Base-by-base conservation (phyloP, 2,329 filamentous ascomycete genomes). In the Ceratocystiopsis sp. region DNA sequence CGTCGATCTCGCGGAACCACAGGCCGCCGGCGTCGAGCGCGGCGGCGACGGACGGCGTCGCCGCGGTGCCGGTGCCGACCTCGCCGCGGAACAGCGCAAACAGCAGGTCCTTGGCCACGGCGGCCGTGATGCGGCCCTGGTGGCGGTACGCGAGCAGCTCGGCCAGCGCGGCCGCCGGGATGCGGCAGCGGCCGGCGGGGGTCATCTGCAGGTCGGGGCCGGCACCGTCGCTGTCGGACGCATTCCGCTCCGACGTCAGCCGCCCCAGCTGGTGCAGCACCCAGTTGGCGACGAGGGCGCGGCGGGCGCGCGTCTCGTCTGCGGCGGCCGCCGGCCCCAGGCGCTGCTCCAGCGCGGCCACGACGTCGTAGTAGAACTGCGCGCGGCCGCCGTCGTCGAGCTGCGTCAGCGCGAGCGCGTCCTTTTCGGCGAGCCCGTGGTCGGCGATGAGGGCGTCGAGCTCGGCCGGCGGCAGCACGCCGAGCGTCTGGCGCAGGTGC, bases 361-460 rank as follows among this genome's bases (percentile, higher is more conserved):
- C 65, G 0, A 84, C 73, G 21, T 73, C 69, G 54, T 81, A 78
- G 54, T 86, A 93, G 58, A 87, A 95, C 51, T 94, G 79, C 4
- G 91, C 63, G 37, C 87, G 73, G 9, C 77, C 77, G 9, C 87
- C 87, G 43, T 80, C 73, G 49, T 96, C 83, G 1, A 93, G 65
- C 9, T 74, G 70, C 39, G 87, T 69, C 33, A 98, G 65, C 0
- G 86, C 82, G 50, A 83, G 72, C 1, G 89, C 87, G 54, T 98
- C 91, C 56, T 91, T 91, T 9, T 75, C 57, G 0, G 78, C 81
- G 13, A 98, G 64, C 0, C 75, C 75, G 52, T 84, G 86, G 3
- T 68, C 59, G 1, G 63, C 51, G 1, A 76, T 68, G 3, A 93
- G 65, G 34, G 71, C 66, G 33, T 73, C 63, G 2, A 89, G 57